Percentiles rank a stretch among this genome's conserved stretches.
Conservation (phyloP, 768 basidiomycete genomes). For the Pulveroboletus sp. region DNA sequence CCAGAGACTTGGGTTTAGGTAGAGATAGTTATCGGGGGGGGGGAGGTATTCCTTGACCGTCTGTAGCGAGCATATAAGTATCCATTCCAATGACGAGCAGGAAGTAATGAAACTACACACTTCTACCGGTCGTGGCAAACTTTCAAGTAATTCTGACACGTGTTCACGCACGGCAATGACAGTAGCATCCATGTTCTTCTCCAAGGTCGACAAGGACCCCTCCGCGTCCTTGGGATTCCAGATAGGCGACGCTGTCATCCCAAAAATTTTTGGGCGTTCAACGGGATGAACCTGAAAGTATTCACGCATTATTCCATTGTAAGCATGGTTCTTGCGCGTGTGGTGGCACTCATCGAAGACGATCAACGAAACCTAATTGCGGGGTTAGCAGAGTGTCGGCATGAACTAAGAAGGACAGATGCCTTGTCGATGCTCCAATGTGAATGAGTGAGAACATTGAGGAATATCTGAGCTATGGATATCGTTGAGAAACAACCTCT, state of each 20-base stretch:
- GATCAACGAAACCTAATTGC: slow-evolving; percentile 46
- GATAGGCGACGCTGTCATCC: slow-evolving; percentile 89
- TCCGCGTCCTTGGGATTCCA: slow-evolving; percentile 72
- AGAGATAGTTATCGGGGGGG: slow-evolving; percentile 50
- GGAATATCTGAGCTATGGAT: slow-evolving; percentile 68
- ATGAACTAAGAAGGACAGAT: not conserved
- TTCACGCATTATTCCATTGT: slow-evolving; percentile 54
- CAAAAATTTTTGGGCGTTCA: slow-evolving; percentile 78
- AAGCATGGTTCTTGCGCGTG: slow-evolving; percentile 51
- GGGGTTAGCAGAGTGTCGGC: not conserved
- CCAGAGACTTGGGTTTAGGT: slow-evolving; percentile 55
- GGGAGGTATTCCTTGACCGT: slow-evolving; percentile 51
- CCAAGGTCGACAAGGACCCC: slow-evolving; percentile 57
- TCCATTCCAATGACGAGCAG: not conserved
- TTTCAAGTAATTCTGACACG: slow-evolving; percentile 54
- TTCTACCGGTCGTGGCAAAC: slow-evolving; percentile 65
- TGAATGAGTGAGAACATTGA: slow-evolving; percentile 76
- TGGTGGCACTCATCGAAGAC: slow-evolving; percentile 60
- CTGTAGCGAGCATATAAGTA: slow-evolving; percentile 32
- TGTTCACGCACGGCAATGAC: slow-evolving; percentile 73
- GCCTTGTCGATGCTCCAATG: slow-evolving; percentile 70
- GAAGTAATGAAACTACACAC: slow-evolving; percentile 31
- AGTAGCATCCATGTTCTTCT: slow-evolving; percentile 67
- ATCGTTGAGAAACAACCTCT: slow-evolving; percentile 2
- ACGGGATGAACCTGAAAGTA: slow-evolving; percentile 42